Evolutionary conservation across 352 stramenopile genomes (phyloP).

Genomic region (Phytophthora nicotianae): DNA sequence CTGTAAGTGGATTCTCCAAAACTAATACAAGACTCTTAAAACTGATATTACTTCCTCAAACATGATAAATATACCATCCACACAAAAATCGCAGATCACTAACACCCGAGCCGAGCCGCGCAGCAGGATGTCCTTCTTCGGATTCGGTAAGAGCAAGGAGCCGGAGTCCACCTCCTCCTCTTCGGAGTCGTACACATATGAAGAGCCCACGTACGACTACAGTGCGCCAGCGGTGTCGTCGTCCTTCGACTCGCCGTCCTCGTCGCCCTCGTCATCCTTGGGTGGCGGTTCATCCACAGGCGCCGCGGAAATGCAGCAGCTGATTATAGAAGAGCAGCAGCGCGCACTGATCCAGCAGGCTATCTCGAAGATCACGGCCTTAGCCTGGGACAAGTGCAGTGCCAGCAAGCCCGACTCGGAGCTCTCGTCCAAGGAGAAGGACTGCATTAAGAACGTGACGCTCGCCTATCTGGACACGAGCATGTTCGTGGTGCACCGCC

Average conservation of each 20-base stretch:
- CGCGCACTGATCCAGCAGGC: constrained; percentile 87
- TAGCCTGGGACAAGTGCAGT: constrained; percentile 91
- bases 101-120: too few species aligned
- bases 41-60: not conserved
- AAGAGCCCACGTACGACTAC: constrained; percentile 84
- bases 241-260: constrained; percentile 46
- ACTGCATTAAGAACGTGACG: constrained; percentile 91
- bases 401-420: constrained; percentile 82
- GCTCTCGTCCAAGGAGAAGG: constrained; percentile 78
- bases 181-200: constrained; percentile 60
- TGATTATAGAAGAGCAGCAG: constrained; percentile 90
- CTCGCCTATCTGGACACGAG: constrained; percentile 88
- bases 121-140: constrained; percentile 81
- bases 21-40: not conserved
- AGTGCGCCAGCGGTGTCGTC: constrained; percentile 41
- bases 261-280: constrained; percentile 27
- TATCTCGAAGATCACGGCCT: constrained; percentile 89
- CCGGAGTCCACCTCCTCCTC: constrained; percentile 52
- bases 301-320: constrained; percentile 74
- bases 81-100: not conserved
- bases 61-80: not conserved
- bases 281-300: constrained; percentile 36
- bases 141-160: constrained; percentile 76
- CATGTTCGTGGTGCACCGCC: constrained; percentile 83
- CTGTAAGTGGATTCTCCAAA: too few species aligned